Base-by-base conservation (phyloP, 202 grass and related monocot genomes). In the Hordeum pubiflorum region DNA sequence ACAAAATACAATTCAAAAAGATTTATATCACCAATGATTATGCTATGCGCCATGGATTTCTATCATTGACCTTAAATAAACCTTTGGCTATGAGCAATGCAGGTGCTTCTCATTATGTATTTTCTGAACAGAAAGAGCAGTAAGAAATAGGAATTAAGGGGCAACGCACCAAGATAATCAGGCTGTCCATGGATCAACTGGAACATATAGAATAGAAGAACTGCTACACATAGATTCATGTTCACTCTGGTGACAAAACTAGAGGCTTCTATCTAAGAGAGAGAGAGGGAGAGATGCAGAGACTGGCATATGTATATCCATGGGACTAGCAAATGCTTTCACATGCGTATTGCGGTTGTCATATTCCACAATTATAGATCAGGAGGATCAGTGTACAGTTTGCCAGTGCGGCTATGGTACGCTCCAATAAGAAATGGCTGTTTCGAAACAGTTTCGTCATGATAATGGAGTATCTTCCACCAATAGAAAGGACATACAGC, bases 201-300 rank as follows among this genome's bases (percentile, higher is more conserved):
- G 39, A 79, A 84, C 69, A 88, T 80, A 52, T 7, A 54, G 48
- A 82, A 78, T 9, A 88, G 12, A 24, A 84, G 37, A 88, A 79
- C 2, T 33, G 70, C 38, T 38, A 21, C 61, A 44, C 27, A 50
- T 21, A 76, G 14, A 23, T 67, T 76, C 84, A 86, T 82, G 22
- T 57, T 43, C 44, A 43, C 24, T 38, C 24, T 58, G 33, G 18
- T n/a, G 77, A 86, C n/a, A 69, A 48, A 79, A 57, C 71, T 10
- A 66, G 58, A 50, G 46, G 46, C 14, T 50, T 54, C 27, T 79
- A 54, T 23, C 62, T 8, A 9, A 79, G 9, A 48, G 74, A 76
- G 74, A 76, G 43, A 48, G 46, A 50, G 14, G 46, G 46, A 50
- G 14, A 17, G 20, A 73, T 17, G 23, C 12, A 41, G 22, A 29